Base-by-base conservation (phyloP, 768 basidiomycete genomes). In the Lactarius deliciosus region DNA sequence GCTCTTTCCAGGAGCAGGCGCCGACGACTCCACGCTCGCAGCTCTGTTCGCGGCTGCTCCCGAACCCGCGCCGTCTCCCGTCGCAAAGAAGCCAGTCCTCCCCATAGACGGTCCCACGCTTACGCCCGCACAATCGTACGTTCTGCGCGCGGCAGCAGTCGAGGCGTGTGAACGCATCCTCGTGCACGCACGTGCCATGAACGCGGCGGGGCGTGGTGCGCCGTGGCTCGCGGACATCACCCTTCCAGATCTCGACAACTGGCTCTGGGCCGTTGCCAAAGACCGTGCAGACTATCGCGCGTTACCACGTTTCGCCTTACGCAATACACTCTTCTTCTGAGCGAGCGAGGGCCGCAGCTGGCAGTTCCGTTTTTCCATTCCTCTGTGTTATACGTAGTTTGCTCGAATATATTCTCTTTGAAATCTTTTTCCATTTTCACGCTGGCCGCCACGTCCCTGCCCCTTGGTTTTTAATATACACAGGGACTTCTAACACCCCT, bases 261-360 rank as follows among this genome's bases (percentile, higher is more conserved):
- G 91, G 90, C 75, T 94, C n/a, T 91, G 92, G 90, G 81, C 85
- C 38, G 83, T 91, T 5, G 90, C 90, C 43, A 93, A 94, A 73
- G 91, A 92, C 70, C 79, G 90, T 69, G 70, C 77, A 36, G 91
- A 92, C 75, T 92, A 92, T 72, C 79, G 89, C 60, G 76, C 76
- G 58, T 78, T 94, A 47, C 80, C 81, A 70, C 79, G 92, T 69
- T 90, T 93, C 72, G 87, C 83, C n/a, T 76, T 84, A 74, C 78
- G 80, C 63, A 79, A 86, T 66, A 91, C 91, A 0, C 78, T 84
- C 47, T 92, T 86, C 75, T 95, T 91, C 75, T 94, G 75, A 81
- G 10, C 25, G 40, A 81, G n/a, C 25, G 47, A 61, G 55, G n/a
- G 38, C 15, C 47, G 55, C 47, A 50, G 20, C 22, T 38, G 61